Evolutionary conservation across 2,329 filamentous ascomycete genomes (phyloP).

Genomic region (Orbilia ellipsospora): DNA sequence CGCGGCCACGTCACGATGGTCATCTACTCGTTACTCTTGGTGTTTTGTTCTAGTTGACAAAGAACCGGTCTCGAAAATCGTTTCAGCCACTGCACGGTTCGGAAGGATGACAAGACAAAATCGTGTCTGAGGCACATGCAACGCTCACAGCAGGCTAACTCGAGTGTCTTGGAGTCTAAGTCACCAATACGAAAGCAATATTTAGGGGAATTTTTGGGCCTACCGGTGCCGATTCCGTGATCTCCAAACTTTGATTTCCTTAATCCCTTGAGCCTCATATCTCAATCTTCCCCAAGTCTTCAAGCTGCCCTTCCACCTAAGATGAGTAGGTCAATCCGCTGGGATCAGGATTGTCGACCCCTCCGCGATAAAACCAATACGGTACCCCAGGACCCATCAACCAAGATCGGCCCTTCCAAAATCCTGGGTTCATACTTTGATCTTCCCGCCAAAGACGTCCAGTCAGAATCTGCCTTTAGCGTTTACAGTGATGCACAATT

Average conservation of each 20-base stretch:
- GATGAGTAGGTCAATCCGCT: neutral
- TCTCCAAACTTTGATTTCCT: too few species aligned
- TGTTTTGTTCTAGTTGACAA: slow-evolving; percentile 2
- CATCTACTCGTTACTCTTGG: neutral
- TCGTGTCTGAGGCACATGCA: neutral
- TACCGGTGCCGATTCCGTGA: too few species aligned
- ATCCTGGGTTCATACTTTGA: slow-evolving; percentile 33
- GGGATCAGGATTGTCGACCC: slow-evolving; percentile 7
- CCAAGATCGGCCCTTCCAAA: slow-evolving; percentile 41
- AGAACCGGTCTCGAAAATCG: slow-evolving; percentile 3
- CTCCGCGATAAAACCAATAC: neutral
- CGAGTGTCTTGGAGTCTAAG: neutral
- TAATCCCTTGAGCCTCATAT: too few species aligned
- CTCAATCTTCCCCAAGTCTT: neutral
- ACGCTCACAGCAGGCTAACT: neutral
- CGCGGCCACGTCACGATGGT: too few species aligned
- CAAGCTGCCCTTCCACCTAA: neutral
- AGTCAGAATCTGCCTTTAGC: slow-evolving; percentile 32
- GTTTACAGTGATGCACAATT: slow-evolving; percentile 40
- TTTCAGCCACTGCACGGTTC: slow-evolving; percentile 43
- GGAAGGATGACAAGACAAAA: slow-evolving; percentile 8
- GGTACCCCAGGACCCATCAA: slow-evolving; percentile 14
- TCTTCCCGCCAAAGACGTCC: slow-evolving; percentile 15
- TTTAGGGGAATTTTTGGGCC: too few species aligned
- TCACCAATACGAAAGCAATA: too few species aligned